Base-by-base conservation (phyloP, 2,329 filamentous ascomycete genomes). In the Geosmithia putterillii region DNA sequence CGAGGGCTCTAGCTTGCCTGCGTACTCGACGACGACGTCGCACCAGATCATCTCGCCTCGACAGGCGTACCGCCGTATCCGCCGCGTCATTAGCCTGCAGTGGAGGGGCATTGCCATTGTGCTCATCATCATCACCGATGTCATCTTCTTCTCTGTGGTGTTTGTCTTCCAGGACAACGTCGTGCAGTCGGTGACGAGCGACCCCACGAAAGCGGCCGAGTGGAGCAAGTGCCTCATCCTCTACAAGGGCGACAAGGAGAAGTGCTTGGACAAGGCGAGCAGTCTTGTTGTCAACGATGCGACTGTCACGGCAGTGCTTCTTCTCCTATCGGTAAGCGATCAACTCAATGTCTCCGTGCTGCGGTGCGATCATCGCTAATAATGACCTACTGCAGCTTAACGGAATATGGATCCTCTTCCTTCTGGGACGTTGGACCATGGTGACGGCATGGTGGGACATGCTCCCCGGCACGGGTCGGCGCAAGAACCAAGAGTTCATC, bases 21-120 rank as follows among this genome's bases (percentile, higher is more conserved):
- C 81, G 9, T 45, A 46, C 34, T 41, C 46, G n/a, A 25, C 44
- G 15, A 42, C 23, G 12, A 4, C 38, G 4, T 37, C 38, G 14
- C 35, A 38, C n/a, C 18, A 22, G 15, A 43, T n/a, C 47, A 76
- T 88, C 57, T 86, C 85, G 8, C 87, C 89, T 10, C 79, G 85
- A 43, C 88, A 94, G 55, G 86, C 94, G 2, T 95, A 94, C 58
- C 81, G 85, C 49, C 80, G 92, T 52, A 77, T 98, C 34, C 80
- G 81, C 50, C 83, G 88, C 51, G 88, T 96, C 17, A 75, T 98
- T 34, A 79, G 85, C 57, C 76, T 96, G 4, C 92, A 98, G 62
- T 98, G 92, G 92, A 78, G 90, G 52, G 90, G 89, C 38, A 90
- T 95, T 47, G 77, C 80, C 38, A 86, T 96, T 47, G 88, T 95